Evolutionary conservation across 306 rosid species (phyloP), one percentile per base, ranked within the genome.

Genomic region (Albizia julibrissin): DNA sequence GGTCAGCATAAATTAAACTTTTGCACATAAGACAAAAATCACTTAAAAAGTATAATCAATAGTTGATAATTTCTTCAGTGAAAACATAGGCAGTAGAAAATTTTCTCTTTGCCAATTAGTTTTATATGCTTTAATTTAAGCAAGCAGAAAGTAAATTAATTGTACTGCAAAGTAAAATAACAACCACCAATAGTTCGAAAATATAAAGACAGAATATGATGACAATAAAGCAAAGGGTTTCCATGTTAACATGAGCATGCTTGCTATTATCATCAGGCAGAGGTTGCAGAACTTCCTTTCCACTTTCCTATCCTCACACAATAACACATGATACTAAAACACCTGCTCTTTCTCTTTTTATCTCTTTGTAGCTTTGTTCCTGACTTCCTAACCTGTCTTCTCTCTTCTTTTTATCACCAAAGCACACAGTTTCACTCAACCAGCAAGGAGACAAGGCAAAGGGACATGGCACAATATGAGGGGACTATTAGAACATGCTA

Each of bases 1-100:
- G 91, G 59, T 89, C 75, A 84, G 85, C 84, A 89, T 61, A 79
- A 85, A 75, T 86, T 66, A 85, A 79, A 65, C 79, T 75, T 79
- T 83, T 64, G 82, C 87, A 70, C 87, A 77, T 67, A 66, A 52
- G 72, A 85, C 68, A 75, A 44, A 56, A 69, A 75, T 76, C n/a
- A 77, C 13, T 73, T 78, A 49, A 74, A 74, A 77, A 62, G 8
- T 43, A 71, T 77, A 31, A 68, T n/a, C 2, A 50, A 72, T 26
- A 70, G 27, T 26, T 54, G 29, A 15, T 71, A 75, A 70, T 69
- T 73, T 43, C 56, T 33, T 76, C 29, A 43, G 58, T 27, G 67
- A 64, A 54, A 54, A 76, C 61, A 75, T 73, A 79, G 42, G 72
- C 74, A 79, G 67, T 26, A 59, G 31, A 50, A 46, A 82, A 70